Evolutionary conservation across 441 rosid genomes (phyloP).

Genomic region (Erodium texanum): DNA sequence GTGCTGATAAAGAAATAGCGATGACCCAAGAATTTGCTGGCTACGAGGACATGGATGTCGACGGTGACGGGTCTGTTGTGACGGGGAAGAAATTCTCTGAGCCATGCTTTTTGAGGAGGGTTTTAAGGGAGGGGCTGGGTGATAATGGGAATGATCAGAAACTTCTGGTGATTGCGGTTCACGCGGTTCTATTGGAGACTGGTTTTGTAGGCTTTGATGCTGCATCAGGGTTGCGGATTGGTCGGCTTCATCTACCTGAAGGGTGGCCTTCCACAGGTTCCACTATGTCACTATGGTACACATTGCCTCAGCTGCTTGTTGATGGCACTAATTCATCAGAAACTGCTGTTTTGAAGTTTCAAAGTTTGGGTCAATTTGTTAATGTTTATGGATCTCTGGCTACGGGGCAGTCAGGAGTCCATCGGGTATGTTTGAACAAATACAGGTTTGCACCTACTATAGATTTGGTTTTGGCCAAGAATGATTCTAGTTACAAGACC

Average conservation of each 20-base stretch:
- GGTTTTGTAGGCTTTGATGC: slow-evolving; percentile 50
- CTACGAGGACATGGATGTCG: slow-evolving; percentile 19
- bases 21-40: neutral
- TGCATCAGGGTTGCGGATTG: slow-evolving; percentile 24
- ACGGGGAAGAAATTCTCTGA: slow-evolving; percentile 28
- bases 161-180: slow-evolving; percentile 46
- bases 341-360: slow-evolving; percentile 43
- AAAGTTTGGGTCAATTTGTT: slow-evolving; percentile 37
- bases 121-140: slow-evolving; percentile 40
- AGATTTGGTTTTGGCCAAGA: slow-evolving; percentile 26
- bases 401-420: slow-evolving; percentile 17
- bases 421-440: slow-evolving; percentile 34
- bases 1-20: slow-evolving; percentile 6
- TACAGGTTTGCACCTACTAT: slow-evolving; percentile 37
- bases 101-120: slow-evolving; percentile 52
- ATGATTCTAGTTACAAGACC: slow-evolving; percentile 10
- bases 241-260: slow-evolving; percentile 37
- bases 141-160: slow-evolving; percentile 29
- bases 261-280: slow-evolving; percentile 26
- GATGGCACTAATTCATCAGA: slow-evolving; percentile 19
- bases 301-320: slow-evolving; percentile 37
- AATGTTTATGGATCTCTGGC: slow-evolving; percentile 45
- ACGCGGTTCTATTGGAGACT: slow-evolving; percentile 59
- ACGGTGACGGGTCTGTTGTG: slow-evolving; percentile 13
- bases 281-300: slow-evolving; percentile 40